These are phyloP conservation scores for Dillenia suffruticosa DNA, from an alignment of 164 flowering plant genomes.

Conservation along the genomic window DNA sequence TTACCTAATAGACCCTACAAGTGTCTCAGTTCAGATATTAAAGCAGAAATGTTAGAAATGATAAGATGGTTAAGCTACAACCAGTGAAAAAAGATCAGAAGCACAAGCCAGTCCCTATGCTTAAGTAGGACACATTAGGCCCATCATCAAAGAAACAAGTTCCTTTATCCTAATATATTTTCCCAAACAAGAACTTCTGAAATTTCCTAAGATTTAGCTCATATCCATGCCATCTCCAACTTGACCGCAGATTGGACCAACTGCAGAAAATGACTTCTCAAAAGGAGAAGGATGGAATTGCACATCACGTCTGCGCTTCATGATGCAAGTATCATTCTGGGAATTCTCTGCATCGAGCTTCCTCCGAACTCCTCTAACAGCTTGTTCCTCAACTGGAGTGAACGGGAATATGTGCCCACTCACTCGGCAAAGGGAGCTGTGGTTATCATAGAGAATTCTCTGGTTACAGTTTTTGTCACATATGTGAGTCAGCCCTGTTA, in stretches of 20 bases:
- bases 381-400: slow-evolving; percentile 73
- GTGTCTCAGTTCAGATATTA: no score
- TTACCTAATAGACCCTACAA: no score
- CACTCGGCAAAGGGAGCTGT: slow-evolving; percentile 90
- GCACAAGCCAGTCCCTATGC: no score
- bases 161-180: no score
- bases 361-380: slow-evolving; percentile 88
- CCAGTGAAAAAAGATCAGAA: no score
- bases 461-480: slow-evolving; percentile 99
- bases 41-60: no score
- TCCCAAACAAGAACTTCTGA: no score
- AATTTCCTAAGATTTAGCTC: slow-evolving; percentile 37
- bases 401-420: slow-evolving; percentile 85
- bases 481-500: slow-evolving; percentile 87
- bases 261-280: slow-evolving; percentile 85
- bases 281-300: slow-evolving; percentile 87
- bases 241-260: slow-evolving; percentile 88
- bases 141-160: no score
- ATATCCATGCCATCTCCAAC: slow-evolving; percentile 95
- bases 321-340: slow-evolving; percentile 59
- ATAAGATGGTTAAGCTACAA: no score
- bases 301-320: slow-evolving; percentile 87
- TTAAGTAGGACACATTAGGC: no score
- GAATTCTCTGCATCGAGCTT: slow-evolving; percentile 73
- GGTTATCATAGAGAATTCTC: slow-evolving; percentile 92